Evolutionary conservation across 768 basidiomycete genomes (phyloP).

Genomic region (Tulasnella sp.): DNA sequence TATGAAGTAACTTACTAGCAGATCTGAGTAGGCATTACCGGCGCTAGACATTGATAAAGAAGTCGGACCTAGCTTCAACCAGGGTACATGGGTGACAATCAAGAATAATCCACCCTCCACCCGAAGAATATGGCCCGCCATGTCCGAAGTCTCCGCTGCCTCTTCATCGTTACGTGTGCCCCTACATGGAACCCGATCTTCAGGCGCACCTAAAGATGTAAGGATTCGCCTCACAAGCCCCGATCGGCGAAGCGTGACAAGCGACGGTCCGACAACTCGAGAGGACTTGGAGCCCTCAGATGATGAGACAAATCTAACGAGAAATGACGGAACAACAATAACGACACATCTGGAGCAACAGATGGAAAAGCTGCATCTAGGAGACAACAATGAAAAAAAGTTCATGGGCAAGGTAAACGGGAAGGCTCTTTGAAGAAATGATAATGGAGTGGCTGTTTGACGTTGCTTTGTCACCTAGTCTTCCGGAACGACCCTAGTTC

Average conservation of each 20-base stretch:
- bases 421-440: neutral
- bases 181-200: neutral
- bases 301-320: neutral
- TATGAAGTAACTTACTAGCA: constrained; percentile 11
- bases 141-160: neutral
- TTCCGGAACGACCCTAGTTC: constrained; percentile 35
- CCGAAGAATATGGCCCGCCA: neutral
- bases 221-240: neutral
- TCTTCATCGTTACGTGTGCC: neutral
- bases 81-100: constrained; percentile 10
- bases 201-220: neutral
- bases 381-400: neutral
- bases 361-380: no score
- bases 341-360: no score
- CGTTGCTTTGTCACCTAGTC: neutral
- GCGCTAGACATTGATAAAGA: constrained; percentile 22
- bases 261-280: no score
- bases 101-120: constrained; percentile 22
- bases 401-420: constrained; percentile 8
- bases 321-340: no score
- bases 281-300: neutral
- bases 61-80: constrained; percentile 11
- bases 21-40: constrained; percentile 27
- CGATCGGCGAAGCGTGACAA: neutral
- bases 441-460: neutral